A percentile compares a stretch with the other conserved stretches of the same genome.
Conservation (phyloP, 1,139 yeast species). For the Hemisphaericaspora subhashii region DNA sequence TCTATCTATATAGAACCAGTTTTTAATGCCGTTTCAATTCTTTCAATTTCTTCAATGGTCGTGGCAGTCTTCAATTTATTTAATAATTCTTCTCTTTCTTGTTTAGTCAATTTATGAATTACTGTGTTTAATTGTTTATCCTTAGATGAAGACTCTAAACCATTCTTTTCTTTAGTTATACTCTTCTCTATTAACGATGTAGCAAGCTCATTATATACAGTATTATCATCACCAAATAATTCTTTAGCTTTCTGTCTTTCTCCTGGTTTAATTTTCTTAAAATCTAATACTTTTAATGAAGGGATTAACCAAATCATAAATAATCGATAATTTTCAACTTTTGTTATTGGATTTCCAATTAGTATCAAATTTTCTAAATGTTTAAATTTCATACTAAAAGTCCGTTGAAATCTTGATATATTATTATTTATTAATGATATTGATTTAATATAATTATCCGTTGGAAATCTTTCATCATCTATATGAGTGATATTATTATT, state of each 20-base stretch:
- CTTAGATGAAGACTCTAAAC: constrained; percentile 10
- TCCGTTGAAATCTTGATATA: constrained; percentile 25
- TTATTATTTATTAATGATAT: constrained; percentile 57
- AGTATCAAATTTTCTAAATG: constrained; percentile 51
- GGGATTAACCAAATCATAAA: constrained; percentile 67
- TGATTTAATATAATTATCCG: constrained; percentile 34
- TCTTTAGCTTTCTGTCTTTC: constrained; percentile 51
- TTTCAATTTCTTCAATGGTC: constrained; percentile 71
- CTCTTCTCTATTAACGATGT: constrained; percentile 11
- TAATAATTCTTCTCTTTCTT: constrained; percentile 53
- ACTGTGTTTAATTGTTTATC: constrained; percentile 13
- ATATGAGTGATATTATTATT: constrained; percentile 49
- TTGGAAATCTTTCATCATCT: constrained; percentile 17
- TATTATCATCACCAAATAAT: constrained; percentile 41
- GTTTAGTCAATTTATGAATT: constrained; percentile 46
- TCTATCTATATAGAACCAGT: background rate
- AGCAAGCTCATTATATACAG: constrained; percentile 15
- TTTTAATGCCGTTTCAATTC: constrained; percentile 47
- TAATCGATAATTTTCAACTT: constrained; percentile 55
- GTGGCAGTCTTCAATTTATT: constrained; percentile 59
- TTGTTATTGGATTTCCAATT: constrained; percentile 61
- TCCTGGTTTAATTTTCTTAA: constrained; percentile 52
- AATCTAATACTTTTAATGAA: constrained; percentile 62
- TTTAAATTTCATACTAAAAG: constrained; percentile 36
- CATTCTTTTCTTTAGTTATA: background rate